Evolutionary conservation across 1,284 basidiomycete species (phyloP).

Genomic region (Heterobasidion occidentale): DNA sequence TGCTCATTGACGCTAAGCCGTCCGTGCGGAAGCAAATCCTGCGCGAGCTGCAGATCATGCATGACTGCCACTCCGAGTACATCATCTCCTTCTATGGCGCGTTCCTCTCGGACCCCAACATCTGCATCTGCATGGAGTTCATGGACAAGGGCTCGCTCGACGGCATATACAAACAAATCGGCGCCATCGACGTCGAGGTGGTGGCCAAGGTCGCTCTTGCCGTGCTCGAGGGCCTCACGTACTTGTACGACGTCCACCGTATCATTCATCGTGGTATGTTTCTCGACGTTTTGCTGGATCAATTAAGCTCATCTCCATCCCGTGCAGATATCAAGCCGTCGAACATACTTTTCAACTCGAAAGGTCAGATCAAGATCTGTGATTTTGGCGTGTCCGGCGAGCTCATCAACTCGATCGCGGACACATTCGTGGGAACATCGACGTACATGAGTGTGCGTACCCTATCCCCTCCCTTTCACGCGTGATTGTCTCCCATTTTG

Average conservation of each 20-base stretch:
- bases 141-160: conserved; percentile 93
- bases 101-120: conserved; percentile 92
- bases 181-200: conserved; percentile 83
- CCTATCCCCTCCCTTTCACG: neutral
- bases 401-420: conserved; percentile 96
- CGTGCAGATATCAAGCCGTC: conserved; percentile 93
- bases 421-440: conserved; percentile 97
- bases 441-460: conserved; percentile 96
- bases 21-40: conserved; percentile 97
- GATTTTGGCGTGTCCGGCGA: conserved; percentile 99
- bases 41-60: conserved; percentile 97
- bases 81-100: conserved; percentile 98
- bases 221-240: conserved; percentile 92
- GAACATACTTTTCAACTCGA: conserved; percentile 92
- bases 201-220: conserved; percentile 87
- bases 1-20: conserved; percentile 96
- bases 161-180: conserved; percentile 90
- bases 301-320: neutral
- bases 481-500: neutral
- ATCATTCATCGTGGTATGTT: conserved; percentile 93
- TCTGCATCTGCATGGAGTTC: conserved; percentile 98
- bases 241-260: conserved; percentile 98
- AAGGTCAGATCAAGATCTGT: conserved; percentile 95
- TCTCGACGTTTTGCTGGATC: neutral
- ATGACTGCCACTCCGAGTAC: conserved; percentile 89